A percentile compares a stretch with the other conserved stretches of the same genome.
These are phyloP conservation scores for Nyssa sinensis DNA, from an alignment of 148 eudicot species.

Conservation along the genomic window DNA sequence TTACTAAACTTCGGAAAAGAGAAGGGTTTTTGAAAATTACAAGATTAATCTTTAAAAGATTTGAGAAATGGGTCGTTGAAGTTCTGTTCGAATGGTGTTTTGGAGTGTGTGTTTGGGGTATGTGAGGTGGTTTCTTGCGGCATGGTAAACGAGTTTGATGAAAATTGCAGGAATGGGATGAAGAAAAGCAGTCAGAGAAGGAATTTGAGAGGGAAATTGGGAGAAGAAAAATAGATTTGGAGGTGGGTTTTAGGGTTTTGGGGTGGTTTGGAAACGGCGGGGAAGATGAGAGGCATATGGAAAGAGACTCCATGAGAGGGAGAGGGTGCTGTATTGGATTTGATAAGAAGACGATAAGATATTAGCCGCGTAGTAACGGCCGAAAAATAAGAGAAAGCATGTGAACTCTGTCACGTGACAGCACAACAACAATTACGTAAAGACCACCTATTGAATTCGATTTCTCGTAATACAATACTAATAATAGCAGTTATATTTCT, in stretches of 20 bases:
- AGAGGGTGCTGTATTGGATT: conserved; percentile 4
- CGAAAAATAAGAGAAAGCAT: too few relatives aligned
- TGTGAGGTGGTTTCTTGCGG: conserved; percentile 16
- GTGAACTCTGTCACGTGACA: too few relatives aligned
- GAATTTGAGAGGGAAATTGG: conserved; percentile 13
- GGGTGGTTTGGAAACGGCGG: conserved; percentile 30
- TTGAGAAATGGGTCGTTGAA: conserved; percentile 15
- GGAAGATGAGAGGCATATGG: conserved; percentile 56
- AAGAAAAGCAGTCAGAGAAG: conserved; percentile 11
- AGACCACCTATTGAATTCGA: too few relatives aligned
- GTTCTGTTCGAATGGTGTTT: conserved; percentile 7
- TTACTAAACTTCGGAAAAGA: conserved; percentile 25
- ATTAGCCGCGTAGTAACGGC: neutral
- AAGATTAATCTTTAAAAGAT: conserved; percentile 2
- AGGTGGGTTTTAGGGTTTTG: conserved; percentile 38
- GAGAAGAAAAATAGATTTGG: conserved; percentile 21
- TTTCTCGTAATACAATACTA: too few relatives aligned
- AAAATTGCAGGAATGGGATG: neutral
- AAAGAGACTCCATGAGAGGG: conserved; percentile 54
- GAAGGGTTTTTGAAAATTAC: conserved; percentile 20
- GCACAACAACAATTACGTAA: too few relatives aligned
- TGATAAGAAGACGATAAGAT: conserved; percentile 32
- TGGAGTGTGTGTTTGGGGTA: conserved; percentile 11
- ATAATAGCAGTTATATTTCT: too few relatives aligned
- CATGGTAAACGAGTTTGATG: conserved; percentile 4